These are phyloP conservation scores for Furcasterigmium sp. DNA, from an alignment of 2,329 filamentous ascomycete genomes.

Conservation along the genomic window DNA sequence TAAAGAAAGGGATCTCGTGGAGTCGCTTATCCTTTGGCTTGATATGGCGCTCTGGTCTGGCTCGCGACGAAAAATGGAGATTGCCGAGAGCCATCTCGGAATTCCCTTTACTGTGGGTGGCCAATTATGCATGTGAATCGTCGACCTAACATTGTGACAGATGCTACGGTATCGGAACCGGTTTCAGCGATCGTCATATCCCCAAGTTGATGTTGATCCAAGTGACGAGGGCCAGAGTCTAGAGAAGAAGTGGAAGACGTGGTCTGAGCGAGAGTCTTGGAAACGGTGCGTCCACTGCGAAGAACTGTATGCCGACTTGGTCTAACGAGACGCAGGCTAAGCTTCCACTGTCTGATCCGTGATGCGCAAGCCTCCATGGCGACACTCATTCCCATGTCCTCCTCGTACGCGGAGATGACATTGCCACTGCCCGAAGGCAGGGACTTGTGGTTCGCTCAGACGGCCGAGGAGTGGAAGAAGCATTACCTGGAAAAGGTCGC, in stretches of 20 bases:
- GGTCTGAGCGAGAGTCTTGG: slow-evolving; percentile 61
- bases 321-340: slow-evolving; percentile 36
- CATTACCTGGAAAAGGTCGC: slow-evolving; percentile 42
- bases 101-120: slow-evolving; percentile 38
- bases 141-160: slow-evolving; percentile 15
- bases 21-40: slow-evolving; percentile 41
- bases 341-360: slow-evolving; percentile 59
- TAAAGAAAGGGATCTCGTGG: slow-evolving; percentile 41
- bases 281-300: slow-evolving; percentile 41
- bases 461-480: slow-evolving; percentile 59
- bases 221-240: slow-evolving; percentile 52
- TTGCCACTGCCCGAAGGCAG: slow-evolving; percentile 59
- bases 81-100: slow-evolving; percentile 43
- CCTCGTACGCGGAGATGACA: slow-evolving; percentile 65
- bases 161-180: slow-evolving; percentile 53
- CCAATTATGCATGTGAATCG: too few relatives aligned
- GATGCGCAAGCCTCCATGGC: slow-evolving; percentile 66
- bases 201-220: slow-evolving; percentile 40
- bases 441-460: slow-evolving; percentile 60
- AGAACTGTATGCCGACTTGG: slow-evolving; percentile 8
- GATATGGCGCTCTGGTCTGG: slow-evolving; percentile 51
- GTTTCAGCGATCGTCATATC: slow-evolving; percentile 52
- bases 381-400: slow-evolving; percentile 56
- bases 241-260: slow-evolving; percentile 60
- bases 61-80: slow-evolving; percentile 50